Evolutionary conservation across 2,329 filamentous ascomycete genomes (phyloP).

Genomic region (Fusarium foetens): DNA sequence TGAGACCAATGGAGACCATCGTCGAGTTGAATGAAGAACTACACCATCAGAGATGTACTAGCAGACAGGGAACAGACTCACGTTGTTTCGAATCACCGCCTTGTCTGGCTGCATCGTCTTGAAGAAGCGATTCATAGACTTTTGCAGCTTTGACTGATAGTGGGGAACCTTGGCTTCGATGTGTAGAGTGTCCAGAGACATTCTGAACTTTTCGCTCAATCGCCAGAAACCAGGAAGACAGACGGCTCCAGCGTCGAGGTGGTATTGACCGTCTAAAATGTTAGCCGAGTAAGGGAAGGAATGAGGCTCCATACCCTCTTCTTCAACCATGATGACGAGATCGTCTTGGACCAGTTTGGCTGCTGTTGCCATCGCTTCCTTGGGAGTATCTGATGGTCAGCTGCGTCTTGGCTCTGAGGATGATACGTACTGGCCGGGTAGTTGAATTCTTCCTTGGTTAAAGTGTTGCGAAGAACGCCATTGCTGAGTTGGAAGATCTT

Average conservation of each 20-base stretch:
- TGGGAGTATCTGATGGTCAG: conserved; percentile 17
- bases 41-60: fast-evolving
- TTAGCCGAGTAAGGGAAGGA: fast-evolving
- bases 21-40: conserved; percentile 38
- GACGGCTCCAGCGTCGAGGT: conserved; percentile 34
- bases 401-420: fast-evolving
- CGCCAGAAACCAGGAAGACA: conserved; percentile 36
- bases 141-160: conserved; percentile 28
- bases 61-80: fast-evolving
- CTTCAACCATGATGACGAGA: conserved; percentile 28
- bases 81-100: conserved; percentile 29
- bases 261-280: conserved; percentile 14
- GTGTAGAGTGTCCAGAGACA: conserved; percentile 34
- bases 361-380: conserved; percentile 25
- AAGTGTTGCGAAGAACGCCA: neutral
- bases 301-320: neutral
- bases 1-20: conserved; percentile 38
- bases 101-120: conserved; percentile 29
- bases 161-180: conserved; percentile 36
- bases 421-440: conserved; percentile 19
- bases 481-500: conserved; percentile 23
- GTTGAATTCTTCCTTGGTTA: conserved; percentile 10
- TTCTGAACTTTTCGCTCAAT: conserved; percentile 31
- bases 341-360: conserved; percentile 35
- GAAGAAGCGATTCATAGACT: conserved; percentile 37